Evolutionary conservation across 2,329 filamentous ascomycete genomes (phyloP).

Genomic region (Intubia oerlemansii): DNA sequence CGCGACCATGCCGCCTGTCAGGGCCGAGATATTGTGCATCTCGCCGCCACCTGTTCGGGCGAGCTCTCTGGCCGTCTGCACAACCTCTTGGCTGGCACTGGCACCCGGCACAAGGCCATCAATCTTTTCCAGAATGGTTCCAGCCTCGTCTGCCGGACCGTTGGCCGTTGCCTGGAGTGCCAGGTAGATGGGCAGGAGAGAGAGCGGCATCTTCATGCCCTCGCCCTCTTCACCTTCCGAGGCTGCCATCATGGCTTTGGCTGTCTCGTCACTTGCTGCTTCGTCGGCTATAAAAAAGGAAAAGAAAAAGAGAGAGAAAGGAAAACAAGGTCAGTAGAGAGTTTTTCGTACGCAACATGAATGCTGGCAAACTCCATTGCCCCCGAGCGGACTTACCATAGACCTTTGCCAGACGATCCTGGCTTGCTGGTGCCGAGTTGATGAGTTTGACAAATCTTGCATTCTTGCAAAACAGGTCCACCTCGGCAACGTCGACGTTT

Average conservation of each 20-base stretch:
- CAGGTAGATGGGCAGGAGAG: slow-evolving; percentile 48
- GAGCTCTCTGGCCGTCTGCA: slow-evolving; percentile 40
- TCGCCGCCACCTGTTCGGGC: slow-evolving; percentile 64
- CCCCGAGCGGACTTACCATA: slow-evolving; percentile 26
- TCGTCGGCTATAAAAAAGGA: slow-evolving; percentile 9
- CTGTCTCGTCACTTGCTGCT: too few species aligned
- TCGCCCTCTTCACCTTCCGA: slow-evolving; percentile 31
- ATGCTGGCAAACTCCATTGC: too few species aligned
- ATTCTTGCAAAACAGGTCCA: slow-evolving; percentile 89
- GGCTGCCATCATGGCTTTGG: too few species aligned
- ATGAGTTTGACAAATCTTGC: slow-evolving; percentile 84
- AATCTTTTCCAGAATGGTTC: slow-evolving; percentile 30
- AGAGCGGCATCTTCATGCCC: slow-evolving; percentile 27
- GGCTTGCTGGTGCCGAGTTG: too few species aligned
- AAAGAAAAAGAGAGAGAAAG: background rate
- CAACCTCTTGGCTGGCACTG: slow-evolving; percentile 23
- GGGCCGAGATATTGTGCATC: slow-evolving; percentile 75
- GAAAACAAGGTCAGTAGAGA: too few species aligned
- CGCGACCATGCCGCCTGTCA: slow-evolving; percentile 82
- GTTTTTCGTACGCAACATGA: too few species aligned
- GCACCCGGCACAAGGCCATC: slow-evolving; percentile 23
- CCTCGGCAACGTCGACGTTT: slow-evolving; percentile 44
- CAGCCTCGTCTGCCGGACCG: slow-evolving; percentile 19
- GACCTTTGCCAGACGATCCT: slow-evolving; percentile 27
- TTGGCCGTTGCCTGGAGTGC: slow-evolving; percentile 35